Base-by-base conservation (phyloP, 345 rosid species). In the Moringa oleifera region DNA sequence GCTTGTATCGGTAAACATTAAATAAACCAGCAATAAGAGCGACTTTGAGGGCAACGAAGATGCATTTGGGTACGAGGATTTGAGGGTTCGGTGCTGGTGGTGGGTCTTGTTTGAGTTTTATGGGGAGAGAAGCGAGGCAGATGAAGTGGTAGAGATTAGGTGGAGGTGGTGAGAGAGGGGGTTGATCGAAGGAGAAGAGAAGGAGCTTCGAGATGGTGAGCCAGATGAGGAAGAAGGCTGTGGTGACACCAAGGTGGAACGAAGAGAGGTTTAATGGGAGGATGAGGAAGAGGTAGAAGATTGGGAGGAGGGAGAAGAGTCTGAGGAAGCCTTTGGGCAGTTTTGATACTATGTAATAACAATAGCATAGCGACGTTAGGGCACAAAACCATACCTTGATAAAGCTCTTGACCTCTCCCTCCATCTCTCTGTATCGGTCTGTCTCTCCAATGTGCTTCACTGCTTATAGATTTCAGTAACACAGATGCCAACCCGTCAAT, bases 181-280 rank as follows among this genome's bases (percentile, higher is more conserved):
- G 83, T 68, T 69, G 81, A 51, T 65, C 75, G 23, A 91, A 77
- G 73, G 84, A 70, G 65, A 83, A 79, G 58, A 91, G 93, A 55
- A 88, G 75, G 76, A 91, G 93, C 50, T 79, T 84, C 79, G 74
- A 83, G 74, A 59, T 80, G 69, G 81, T 79, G 0, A 84, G 84
- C 96, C 91, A 86, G 0, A 71, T 23, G 3, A 86, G 77, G 67
- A 83, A 76, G 73, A 76, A 77, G 53, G 72, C 68, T 0, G 89
- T 63, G 23, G 65, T n/a, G 51, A 63, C 76, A 20, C 70, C 16
- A 2, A 81, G 61, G 64, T 73, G 80, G 50, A 47, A 0, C 60
- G 79, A 31, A 59, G 79, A 53, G 71, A 84, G 71, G 22, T 63
- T 58, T 16, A 77, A 58, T 19, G 96, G 94, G 54, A 91, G 82